Evolutionary conservation across 306 rosid species (phyloP), one percentile per base, ranked within the genome.

Genomic region (Cicer arietinum): DNA sequence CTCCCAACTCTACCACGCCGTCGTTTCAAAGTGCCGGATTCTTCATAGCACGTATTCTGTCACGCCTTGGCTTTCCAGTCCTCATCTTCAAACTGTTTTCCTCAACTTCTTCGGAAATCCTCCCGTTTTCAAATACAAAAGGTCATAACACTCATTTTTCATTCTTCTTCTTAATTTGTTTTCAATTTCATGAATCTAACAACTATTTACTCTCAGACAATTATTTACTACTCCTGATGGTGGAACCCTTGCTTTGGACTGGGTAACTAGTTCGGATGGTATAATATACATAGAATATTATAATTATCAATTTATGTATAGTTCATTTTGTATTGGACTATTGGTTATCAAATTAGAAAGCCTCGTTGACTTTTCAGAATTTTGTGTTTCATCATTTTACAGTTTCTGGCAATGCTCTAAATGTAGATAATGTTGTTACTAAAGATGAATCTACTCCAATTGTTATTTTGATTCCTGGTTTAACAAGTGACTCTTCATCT

Each of bases 21-120:
- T 94, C 42, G 95, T 85, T 81, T 90, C 97, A 61, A 90, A 90
- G 64, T 94, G 99, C 71, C 82, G 80, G 69, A 57, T 92, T 64
- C 97, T 94, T 63, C 95, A 76, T 10, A 88, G 84, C 61, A 82
- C n/a, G 79, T 94, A 85, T 35, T 79, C 73, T 68, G 73, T 88
- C 3, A 90, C 99, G 43, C 95, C 93, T 4, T 92, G 97, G 99
- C 90, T 92, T 40, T 82, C 92, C 0, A 92, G 93, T 71, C 97
- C 97, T 66, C 97, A 94, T 78, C 1, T 94, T 30, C 97, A 94
- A 86, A 94, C 99, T 13, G 74, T 73, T 20, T 94, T 92, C 73
- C 80, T 94, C 64, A 80, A 81, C 77, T 79, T 89, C 82, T 75
- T 85, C 53, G 96, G 93, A 2, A 82, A 85, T 51, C 84, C 96